These are phyloP conservation scores for Coccomyxa sp. DNA, from an alignment of 139 green algal species.

Conservation along the genomic window DNA sequence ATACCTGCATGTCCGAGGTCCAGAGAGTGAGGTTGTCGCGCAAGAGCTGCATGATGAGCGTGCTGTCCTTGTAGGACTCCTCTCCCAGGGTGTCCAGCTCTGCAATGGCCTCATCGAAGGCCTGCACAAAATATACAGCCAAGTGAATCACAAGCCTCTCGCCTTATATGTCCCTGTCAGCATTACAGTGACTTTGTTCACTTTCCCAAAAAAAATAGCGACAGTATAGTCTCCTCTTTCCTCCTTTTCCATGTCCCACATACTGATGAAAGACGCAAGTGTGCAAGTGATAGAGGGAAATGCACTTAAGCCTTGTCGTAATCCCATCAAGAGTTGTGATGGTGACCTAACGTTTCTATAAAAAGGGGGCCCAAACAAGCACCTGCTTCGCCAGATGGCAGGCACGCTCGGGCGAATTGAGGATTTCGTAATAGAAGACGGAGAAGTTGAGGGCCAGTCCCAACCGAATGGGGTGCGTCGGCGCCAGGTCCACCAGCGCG, in stretches of 20 bases:
- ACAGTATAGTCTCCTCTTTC: too few species aligned
- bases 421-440: conserved; percentile 99
- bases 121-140: conserved; percentile 43
- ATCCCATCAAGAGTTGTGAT: too few species aligned
- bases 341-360: too few species aligned
- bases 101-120: conserved; percentile 97
- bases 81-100: conserved; percentile 97
- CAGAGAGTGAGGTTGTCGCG: conserved; percentile 98
- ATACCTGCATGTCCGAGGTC: conserved; percentile 95
- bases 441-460: conserved; percentile 99
- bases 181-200: not conserved
- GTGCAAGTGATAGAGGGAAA: too few species aligned
- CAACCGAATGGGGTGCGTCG: conserved; percentile 96
- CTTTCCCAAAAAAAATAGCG: not conserved
- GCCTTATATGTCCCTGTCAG: not conserved
- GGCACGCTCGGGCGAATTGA: conserved; percentile 96
- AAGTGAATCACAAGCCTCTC: not conserved
- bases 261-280: too few species aligned
- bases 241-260: too few species aligned
- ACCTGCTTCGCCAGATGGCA: conserved; percentile 97
- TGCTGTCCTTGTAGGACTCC: conserved; percentile 99
- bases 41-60: conserved; percentile 99
- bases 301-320: too few species aligned
- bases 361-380: not conserved
- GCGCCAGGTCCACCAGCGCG: conserved; percentile 86